phyloP scores from a whole-genome alignment of 805 yeast species.

The Candida namnaoensis region DNA sequence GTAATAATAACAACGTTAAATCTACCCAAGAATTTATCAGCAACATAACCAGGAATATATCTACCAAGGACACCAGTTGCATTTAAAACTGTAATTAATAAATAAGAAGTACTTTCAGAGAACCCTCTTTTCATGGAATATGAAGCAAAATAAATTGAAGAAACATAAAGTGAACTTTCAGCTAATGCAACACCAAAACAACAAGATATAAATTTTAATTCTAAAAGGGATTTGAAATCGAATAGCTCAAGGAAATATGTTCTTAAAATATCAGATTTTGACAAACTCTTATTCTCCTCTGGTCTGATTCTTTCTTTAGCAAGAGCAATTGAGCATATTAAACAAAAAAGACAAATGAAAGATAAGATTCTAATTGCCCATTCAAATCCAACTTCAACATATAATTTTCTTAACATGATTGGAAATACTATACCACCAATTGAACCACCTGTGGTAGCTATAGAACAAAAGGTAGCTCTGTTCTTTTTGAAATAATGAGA shows the following conservation, averaged over 20 bases:
- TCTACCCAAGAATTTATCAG: constrained; percentile 38
- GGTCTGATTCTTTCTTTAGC: constrained; percentile 30
- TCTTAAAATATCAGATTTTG: constrained; percentile 5
- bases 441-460: constrained; percentile 47
- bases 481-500: constrained; percentile 58
- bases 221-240: constrained; percentile 31
- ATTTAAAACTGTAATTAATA: constrained; percentile 37
- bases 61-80: constrained; percentile 39
- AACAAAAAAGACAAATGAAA: constrained; percentile 33
- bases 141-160: constrained; percentile 43
- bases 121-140: constrained; percentile 42
- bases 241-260: constrained; percentile 22
- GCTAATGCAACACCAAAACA: constrained; percentile 34
- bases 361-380: constrained; percentile 55
- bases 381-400: constrained; percentile 39
- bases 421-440: constrained; percentile 52
- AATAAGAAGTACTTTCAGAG: constrained; percentile 31
- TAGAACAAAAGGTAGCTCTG: constrained; percentile 48
- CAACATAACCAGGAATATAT: constrained; percentile 32
- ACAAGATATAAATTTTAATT: constrained; percentile 32
- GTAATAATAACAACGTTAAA: constrained; percentile 40
- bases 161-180: constrained; percentile 35
- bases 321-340: constrained; percentile 24
- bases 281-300: constrained; percentile 8
- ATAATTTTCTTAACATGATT: constrained; percentile 40